These are phyloP conservation scores for Anisodus acutangulus DNA, from an alignment of 257 asterid genomes.

Conservation along the genomic window DNA sequence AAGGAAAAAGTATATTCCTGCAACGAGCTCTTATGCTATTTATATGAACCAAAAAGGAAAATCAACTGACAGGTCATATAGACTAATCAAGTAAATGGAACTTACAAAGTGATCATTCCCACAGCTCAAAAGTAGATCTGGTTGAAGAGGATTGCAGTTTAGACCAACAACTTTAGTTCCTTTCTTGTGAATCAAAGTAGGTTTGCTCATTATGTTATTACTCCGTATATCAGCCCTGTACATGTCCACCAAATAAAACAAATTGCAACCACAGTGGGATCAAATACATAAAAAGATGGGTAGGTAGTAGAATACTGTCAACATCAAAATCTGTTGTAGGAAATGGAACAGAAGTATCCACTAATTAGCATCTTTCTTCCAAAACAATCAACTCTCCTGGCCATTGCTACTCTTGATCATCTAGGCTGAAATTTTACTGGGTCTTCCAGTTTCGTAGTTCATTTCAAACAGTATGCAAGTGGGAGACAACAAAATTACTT, in stretches of 20 bases:
- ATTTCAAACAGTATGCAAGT: neutral
- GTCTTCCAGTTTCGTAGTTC: neutral
- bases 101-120: constrained; percentile 98
- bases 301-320: constrained; percentile 7
- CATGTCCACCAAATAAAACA: constrained; percentile 19
- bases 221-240: constrained; percentile 79
- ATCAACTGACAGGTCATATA: neutral
- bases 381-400: neutral
- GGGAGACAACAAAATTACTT: neutral
- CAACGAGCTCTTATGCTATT: constrained; percentile 2
- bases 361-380: neutral
- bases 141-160: constrained; percentile 96
- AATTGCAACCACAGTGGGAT: neutral
- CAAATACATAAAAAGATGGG: neutral
- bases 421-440: neutral
- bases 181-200: constrained; percentile 86
- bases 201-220: constrained; percentile 56
- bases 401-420: neutral
- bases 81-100: constrained; percentile 30
- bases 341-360: neutral
- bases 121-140: constrained; percentile 84
- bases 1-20: neutral
- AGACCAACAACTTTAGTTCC: constrained; percentile 96
- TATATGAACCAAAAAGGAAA: constrained; percentile 1
- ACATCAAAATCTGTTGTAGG: neutral